These are phyloP conservation scores for Magnusiomyces paraingens DNA, from an alignment of 1,139 yeast genomes.

Conservation along the genomic window DNA sequence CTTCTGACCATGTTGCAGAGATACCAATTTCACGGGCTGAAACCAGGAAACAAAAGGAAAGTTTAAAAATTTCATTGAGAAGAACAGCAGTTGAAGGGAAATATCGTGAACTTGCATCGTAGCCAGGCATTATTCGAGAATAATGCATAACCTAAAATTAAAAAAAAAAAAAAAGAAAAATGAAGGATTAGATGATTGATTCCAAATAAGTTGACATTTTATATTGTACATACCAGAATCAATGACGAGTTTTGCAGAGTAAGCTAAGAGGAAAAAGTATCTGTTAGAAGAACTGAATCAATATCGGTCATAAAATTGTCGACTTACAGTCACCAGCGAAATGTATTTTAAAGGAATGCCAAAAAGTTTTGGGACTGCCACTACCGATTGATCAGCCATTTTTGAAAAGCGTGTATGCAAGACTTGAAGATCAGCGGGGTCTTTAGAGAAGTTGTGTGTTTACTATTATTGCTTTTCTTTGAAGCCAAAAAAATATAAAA, in stretches of 20 bases:
- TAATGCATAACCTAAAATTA: constrained; percentile 34
- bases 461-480: too few species aligned
- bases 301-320: background rate
- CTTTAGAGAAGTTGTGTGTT: too few species aligned
- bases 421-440: too few species aligned
- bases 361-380: constrained; percentile 16
- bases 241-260: constrained; percentile 36
- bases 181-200: background rate
- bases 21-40: constrained; percentile 26
- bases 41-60: constrained; percentile 30
- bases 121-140: constrained; percentile 39
- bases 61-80: constrained; percentile 37
- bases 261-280: constrained; percentile 17
- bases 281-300: background rate
- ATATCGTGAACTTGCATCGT: constrained; percentile 30
- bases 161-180: constrained; percentile 1
- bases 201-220: background rate
- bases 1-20: constrained; percentile 26
- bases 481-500: too few species aligned
- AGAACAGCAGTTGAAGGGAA: constrained; percentile 40
- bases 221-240: constrained; percentile 25
- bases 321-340: constrained; percentile 29
- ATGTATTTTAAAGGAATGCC: constrained; percentile 31
- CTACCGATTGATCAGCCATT: constrained; percentile 1
- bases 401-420: background rate